Conservation (phyloP, 768 basidiomycete genomes). For the Suillus placidus region DNA sequence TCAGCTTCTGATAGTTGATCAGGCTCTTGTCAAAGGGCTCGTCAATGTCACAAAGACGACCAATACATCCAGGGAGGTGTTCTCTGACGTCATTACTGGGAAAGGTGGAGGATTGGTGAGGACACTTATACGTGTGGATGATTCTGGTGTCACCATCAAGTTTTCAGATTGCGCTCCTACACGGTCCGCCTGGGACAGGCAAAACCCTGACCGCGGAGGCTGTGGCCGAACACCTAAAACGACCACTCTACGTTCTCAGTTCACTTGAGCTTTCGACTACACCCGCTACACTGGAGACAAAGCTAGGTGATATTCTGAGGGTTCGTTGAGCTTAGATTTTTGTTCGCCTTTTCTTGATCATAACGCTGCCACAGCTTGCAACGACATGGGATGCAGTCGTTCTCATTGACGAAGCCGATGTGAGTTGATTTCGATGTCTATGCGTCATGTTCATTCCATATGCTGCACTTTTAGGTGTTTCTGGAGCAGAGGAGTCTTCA, state of each 20-base stretch:
- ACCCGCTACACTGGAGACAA: conserved; percentile 44
- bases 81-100: conserved; percentile 58
- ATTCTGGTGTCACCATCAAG: background rate
- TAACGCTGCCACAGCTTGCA: conserved; percentile 52
- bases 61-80: conserved; percentile 20
- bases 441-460: background rate
- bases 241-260: conserved; percentile 55
- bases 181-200: conserved; percentile 37
- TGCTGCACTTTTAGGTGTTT: conserved; percentile 58
- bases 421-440: conserved; percentile 1
- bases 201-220: conserved; percentile 65
- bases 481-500: conserved; percentile 68
- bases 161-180: conserved; percentile 26
- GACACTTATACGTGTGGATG: conserved; percentile 33
- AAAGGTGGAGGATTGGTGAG: conserved; percentile 66
- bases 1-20: conserved; percentile 37
- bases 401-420: conserved; percentile 52
- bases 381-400: conserved; percentile 65
- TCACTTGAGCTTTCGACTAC: conserved; percentile 58
- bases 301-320: conserved; percentile 33
- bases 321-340: conserved; percentile 7
- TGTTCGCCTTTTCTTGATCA: conserved; percentile 14
- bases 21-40: conserved; percentile 29
- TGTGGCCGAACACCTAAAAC: conserved; percentile 55
- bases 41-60: conserved; percentile 28